A percentile compares a stretch with the other conserved stretches of the same genome.
phyloP scores from a whole-genome alignment of 116 monocot species.

The Cymodocea nodosa region DNA sequence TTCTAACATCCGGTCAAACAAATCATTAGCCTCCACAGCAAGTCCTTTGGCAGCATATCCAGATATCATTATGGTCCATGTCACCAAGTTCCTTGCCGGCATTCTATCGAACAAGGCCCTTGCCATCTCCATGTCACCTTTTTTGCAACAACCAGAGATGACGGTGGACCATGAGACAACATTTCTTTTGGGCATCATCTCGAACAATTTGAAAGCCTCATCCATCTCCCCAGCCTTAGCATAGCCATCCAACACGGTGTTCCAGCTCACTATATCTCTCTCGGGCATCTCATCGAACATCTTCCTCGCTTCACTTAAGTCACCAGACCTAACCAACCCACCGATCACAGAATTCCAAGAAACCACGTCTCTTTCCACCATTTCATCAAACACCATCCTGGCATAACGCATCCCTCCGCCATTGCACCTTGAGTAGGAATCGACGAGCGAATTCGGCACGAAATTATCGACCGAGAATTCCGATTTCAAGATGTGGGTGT shows the following conservation, averaged over 20 bases:
- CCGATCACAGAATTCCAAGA: slow-evolving; percentile 67
- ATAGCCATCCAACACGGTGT: slow-evolving; percentile 51
- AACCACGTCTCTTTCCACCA: slow-evolving; percentile 40
- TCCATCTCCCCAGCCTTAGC: slow-evolving; percentile 50
- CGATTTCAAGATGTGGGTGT: slow-evolving; percentile 49
- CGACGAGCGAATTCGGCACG: slow-evolving; percentile 60
- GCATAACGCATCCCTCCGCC: slow-evolving; percentile 11
- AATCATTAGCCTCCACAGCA: slow-evolving; percentile 26
- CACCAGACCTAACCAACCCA: slow-evolving; percentile 32
- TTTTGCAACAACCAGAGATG: slow-evolving; percentile 48
- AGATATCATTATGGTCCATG: slow-evolving; percentile 78
- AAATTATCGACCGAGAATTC: slow-evolving; percentile 45
- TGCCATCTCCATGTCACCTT: slow-evolving; percentile 65
- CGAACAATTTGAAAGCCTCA: slow-evolving; percentile 45
- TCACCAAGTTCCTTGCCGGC: slow-evolving; percentile 57
- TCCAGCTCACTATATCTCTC: slow-evolving; percentile 60
- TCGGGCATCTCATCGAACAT: slow-evolving; percentile 72
- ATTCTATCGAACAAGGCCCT: slow-evolving; percentile 63
- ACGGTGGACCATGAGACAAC: slow-evolving; percentile 76
- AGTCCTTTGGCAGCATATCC: slow-evolving; percentile 60
- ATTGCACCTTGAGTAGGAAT: slow-evolving; percentile 38
- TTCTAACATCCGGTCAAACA: slow-evolving; percentile 50
- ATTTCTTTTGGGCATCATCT: slow-evolving; percentile 48
- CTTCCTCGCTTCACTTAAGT: slow-evolving; percentile 23
- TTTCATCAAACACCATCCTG: slow-evolving; percentile 46